These are phyloP conservation scores for Tricholoma flavovirens DNA, from an alignment of 768 basidiomycete genomes.

Conservation along the genomic window DNA sequence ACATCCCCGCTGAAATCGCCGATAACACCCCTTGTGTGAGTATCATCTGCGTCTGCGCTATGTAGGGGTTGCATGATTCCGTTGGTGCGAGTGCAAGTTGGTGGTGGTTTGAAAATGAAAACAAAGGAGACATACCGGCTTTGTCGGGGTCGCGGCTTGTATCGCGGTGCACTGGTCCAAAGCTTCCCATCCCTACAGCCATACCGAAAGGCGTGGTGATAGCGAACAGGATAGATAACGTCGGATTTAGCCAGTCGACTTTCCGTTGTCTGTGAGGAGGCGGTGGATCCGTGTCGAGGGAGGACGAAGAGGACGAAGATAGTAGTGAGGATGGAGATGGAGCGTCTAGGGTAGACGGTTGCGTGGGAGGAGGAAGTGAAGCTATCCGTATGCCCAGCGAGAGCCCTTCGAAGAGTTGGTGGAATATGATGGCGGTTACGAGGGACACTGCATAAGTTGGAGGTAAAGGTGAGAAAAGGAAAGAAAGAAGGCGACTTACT, in stretches of 20 bases:
- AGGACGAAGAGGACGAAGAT: slow-evolving; percentile 2
- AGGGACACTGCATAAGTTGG: slow-evolving; percentile 48
- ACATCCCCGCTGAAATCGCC: slow-evolving; percentile 78
- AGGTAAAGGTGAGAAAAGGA: background rate
- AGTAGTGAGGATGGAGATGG: background rate
- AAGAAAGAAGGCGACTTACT: slow-evolving; percentile 33
- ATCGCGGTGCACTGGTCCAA: slow-evolving; percentile 26
- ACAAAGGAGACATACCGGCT: slow-evolving; percentile 3
- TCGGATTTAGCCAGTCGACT: slow-evolving; percentile 41
- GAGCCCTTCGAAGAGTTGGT: slow-evolving; percentile 81
- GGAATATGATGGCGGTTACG: slow-evolving; percentile 70
- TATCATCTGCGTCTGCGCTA: slow-evolving; percentile 42
- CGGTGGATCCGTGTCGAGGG: background rate
- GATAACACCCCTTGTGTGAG: slow-evolving; percentile 71
- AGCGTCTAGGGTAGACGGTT: background rate
- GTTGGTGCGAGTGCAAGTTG: background rate
- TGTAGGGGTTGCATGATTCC: background rate
- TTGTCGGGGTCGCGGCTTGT: slow-evolving; percentile 13
- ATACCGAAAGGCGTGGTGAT: slow-evolving; percentile 73
- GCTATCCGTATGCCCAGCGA: slow-evolving; percentile 80
- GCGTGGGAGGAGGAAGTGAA: slow-evolving; percentile 43
- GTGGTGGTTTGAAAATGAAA: slow-evolving; percentile 3
- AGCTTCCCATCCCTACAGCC: slow-evolving; percentile 46
- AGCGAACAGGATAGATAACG: slow-evolving; percentile 59
- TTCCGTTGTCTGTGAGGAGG: background rate